Conservation (phyloP, 140 eudicot genomes). For the Anethum foeniculum region DNA sequence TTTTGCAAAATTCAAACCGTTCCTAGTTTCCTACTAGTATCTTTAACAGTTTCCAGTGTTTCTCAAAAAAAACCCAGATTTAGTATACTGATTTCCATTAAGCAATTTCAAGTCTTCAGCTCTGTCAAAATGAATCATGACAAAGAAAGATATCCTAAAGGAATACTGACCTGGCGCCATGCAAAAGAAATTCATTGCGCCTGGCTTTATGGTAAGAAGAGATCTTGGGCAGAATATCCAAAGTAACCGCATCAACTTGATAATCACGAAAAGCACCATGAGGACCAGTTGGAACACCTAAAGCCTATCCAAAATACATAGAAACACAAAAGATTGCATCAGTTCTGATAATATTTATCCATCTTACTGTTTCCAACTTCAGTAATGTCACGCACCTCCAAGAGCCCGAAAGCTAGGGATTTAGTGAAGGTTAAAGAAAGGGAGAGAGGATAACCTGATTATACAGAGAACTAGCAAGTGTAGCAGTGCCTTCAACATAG, state of each 20-base stretch:
- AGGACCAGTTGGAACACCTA: constrained; percentile 94
- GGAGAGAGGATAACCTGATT: constrained; percentile 50
- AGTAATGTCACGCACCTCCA: background rate
- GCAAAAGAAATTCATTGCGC: constrained; percentile 50
- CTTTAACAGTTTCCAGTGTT: background rate
- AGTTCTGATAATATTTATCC: background rate
- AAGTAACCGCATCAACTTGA: constrained; percentile 91
- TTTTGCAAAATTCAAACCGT: too few species aligned
- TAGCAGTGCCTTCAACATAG: constrained; percentile 88
- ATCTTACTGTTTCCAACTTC: background rate
- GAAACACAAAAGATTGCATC: background rate
- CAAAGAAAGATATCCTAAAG: background rate
- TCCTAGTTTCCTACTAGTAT: background rate
- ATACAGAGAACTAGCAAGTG: constrained; percentile 83
- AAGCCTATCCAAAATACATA: constrained; percentile 43
- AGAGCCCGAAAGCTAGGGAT: background rate
- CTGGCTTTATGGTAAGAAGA: constrained; percentile 29
- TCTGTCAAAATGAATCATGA: background rate
- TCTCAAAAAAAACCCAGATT: background rate
- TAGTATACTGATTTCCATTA: background rate
- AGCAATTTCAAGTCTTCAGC: background rate
- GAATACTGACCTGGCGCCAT: constrained; percentile 62
- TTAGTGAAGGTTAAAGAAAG: background rate
- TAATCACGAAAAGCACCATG: constrained; percentile 99
- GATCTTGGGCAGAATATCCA: constrained; percentile 50